These are phyloP conservation scores for Biscogniauxia sp. DNA, from an alignment of 2,329 filamentous ascomycete genomes.

Conservation along the genomic window DNA sequence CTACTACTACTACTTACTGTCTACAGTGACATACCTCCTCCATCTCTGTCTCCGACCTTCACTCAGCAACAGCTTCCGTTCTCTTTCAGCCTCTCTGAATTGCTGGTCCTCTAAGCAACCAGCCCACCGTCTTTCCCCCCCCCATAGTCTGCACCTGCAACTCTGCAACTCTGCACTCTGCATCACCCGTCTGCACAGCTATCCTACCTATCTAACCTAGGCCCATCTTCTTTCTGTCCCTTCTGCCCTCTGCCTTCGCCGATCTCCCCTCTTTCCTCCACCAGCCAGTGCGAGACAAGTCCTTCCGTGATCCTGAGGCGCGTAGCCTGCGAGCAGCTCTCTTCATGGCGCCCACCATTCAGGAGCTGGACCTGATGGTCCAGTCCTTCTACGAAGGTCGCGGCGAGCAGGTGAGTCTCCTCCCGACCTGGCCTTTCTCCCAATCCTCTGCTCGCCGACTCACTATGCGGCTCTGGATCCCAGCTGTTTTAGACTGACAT, in stretches of 20 bases:
- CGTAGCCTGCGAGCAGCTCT: constrained; percentile 24
- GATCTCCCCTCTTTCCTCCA: not conserved
- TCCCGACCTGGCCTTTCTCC: constrained; percentile 1
- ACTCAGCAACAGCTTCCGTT: constrained; percentile 1
- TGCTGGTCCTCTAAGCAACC: not conserved
- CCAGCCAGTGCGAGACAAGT: constrained; percentile 18
- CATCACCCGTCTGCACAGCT: not conserved
- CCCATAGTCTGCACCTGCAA: not conserved
- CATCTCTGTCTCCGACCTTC: constrained; percentile 5
- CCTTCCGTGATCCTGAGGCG: constrained; percentile 23
- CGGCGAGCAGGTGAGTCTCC: constrained; percentile 75
- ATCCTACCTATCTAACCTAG: not conserved
- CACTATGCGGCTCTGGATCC: not conserved
- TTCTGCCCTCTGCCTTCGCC: not conserved
- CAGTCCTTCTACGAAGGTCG: constrained; percentile 96
- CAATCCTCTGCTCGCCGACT: not conserved
- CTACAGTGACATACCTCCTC: not conserved
- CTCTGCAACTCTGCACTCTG: not conserved
- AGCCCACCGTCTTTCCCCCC: not conserved
- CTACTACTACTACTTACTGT: too few relatives aligned
- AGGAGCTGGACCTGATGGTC: constrained; percentile 95
- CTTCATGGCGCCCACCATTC: constrained; percentile 70
- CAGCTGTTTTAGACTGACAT: constrained; percentile 15
- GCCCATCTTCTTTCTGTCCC: too few relatives aligned
- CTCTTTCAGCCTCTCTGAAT: not conserved